A percentile compares a stretch with the other conserved stretches of the same genome.
Evolutionary conservation across 345 rosid genomes (phyloP).

Genomic region (Anastatica hierochuntica): DNA sequence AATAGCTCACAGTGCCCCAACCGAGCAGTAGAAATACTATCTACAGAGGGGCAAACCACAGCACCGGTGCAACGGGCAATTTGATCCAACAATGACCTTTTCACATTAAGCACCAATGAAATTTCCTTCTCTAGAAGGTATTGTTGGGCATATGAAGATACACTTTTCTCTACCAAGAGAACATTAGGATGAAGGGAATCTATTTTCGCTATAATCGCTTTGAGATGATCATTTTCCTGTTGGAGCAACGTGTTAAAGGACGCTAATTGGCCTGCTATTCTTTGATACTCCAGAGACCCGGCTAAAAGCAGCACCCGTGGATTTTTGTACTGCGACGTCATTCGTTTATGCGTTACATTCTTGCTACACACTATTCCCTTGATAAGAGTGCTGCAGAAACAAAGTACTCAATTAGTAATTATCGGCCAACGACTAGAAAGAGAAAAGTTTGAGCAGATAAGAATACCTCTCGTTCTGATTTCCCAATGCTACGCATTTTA

Average conservation of each 20-base stretch:
- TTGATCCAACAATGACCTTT: conserved; percentile 69
- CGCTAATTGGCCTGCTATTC: conserved; percentile 70
- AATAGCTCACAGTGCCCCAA: conserved; percentile 88
- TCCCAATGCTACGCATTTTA: conserved; percentile 90
- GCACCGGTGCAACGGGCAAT: conserved; percentile 94
- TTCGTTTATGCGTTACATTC: conserved; percentile 96
- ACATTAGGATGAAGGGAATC: conserved; percentile 92
- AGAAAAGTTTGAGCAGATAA: background rate
- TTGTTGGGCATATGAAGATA: conserved; percentile 75
- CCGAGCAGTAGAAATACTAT: conserved; percentile 43
- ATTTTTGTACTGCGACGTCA: conserved; percentile 91
- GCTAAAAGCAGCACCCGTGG: conserved; percentile 81
- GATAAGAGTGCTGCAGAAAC: conserved; percentile 56
- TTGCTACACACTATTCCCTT: conserved; percentile 94
- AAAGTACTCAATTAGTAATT: background rate
- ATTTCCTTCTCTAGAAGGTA: conserved; percentile 80
- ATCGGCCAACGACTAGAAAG: background rate
- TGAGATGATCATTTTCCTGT: conserved; percentile 91
- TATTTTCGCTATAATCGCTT: conserved; percentile 67
- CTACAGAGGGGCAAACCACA: conserved; percentile 55
- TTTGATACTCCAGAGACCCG: conserved; percentile 90
- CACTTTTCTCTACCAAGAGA: conserved; percentile 88
- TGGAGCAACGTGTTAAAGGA: conserved; percentile 77
- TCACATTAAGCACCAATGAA: conserved; percentile 84
- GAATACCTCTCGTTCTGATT: conserved; percentile 72